These are phyloP conservation scores for Epithemia pelagica DNA, from an alignment of 108 stramenopile species.

Conservation along the genomic window DNA sequence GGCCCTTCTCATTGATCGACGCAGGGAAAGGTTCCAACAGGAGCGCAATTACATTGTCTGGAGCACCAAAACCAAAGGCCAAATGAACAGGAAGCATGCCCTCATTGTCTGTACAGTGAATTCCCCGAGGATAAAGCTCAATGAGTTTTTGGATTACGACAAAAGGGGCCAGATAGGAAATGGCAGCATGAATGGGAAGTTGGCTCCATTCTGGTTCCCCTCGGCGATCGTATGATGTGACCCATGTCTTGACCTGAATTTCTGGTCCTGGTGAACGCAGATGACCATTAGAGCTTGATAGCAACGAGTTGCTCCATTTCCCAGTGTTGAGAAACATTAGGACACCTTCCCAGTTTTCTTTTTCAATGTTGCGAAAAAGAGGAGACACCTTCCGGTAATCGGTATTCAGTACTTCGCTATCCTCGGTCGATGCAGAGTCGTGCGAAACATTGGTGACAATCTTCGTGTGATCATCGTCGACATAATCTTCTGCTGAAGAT, in stretches of 20 bases:
- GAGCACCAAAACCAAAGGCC: constrained; percentile 51
- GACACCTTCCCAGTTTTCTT: constrained; percentile 58
- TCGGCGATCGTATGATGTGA: constrained; percentile 38
- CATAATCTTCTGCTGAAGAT: background rate
- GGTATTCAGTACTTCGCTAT: constrained; percentile 9
- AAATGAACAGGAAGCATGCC: constrained; percentile 69
- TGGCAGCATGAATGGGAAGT: constrained; percentile 39
- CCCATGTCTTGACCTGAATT: constrained; percentile 56
- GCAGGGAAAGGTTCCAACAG: constrained; percentile 49
- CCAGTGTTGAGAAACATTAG: constrained; percentile 32
- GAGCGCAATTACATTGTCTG: constrained; percentile 30
- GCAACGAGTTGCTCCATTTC: constrained; percentile 11
- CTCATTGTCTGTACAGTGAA: constrained; percentile 58
- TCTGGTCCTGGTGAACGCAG: constrained; percentile 9
- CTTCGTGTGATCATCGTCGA: background rate
- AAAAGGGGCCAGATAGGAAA: constrained; percentile 32
- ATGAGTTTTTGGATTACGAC: constrained; percentile 40
- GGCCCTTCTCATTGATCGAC: constrained; percentile 43
- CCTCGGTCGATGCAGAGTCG: background rate
- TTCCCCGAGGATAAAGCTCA: constrained; percentile 32
- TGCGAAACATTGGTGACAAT: background rate
- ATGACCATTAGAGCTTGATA: background rate
- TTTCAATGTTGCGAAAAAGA: constrained; percentile 59
- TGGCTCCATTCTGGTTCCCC: constrained; percentile 38
- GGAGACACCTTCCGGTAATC: constrained; percentile 37